These are phyloP conservation scores for Lactarius tabidus DNA, from an alignment of 768 basidiomycete genomes.

Conservation along the genomic window DNA sequence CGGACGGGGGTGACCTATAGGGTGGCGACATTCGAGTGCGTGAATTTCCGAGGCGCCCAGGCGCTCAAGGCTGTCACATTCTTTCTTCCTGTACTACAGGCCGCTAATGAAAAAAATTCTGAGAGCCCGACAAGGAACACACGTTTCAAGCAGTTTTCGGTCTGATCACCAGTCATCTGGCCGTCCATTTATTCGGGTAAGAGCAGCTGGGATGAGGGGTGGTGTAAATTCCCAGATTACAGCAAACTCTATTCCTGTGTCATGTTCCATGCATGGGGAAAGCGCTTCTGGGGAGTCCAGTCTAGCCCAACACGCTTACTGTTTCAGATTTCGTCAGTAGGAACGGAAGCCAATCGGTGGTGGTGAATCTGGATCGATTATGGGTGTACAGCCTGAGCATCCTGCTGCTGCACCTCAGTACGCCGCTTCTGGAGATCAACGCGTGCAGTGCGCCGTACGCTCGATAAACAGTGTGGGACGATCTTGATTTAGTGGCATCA, in stretches of 20 bases:
- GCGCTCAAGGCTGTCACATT: neutral
- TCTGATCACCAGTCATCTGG: neutral
- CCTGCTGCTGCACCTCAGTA: neutral
- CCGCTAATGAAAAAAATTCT: slow-evolving; percentile 13
- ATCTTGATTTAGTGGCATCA: neutral
- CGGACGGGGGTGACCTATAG: slow-evolving; percentile 8
- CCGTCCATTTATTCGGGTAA: slow-evolving; percentile 15
- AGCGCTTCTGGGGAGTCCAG: neutral
- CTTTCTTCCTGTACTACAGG: slow-evolving; percentile 5
- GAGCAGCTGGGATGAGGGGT: slow-evolving; percentile 6
- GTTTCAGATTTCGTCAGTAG: slow-evolving; percentile 9
- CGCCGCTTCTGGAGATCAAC: neutral
- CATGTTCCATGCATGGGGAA: slow-evolving; percentile 9
- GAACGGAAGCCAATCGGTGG: slow-evolving; percentile 20
- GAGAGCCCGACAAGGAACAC: neutral
- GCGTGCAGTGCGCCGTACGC: neutral
- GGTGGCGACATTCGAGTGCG: slow-evolving; percentile 2
- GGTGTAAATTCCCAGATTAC: slow-evolving; percentile 4
- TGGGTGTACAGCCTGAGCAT: neutral
- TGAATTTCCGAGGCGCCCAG: slow-evolving; percentile 9
- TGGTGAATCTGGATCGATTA: slow-evolving; percentile 2
- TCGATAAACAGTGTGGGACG: neutral
- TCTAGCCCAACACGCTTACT: slow-evolving; percentile 9
- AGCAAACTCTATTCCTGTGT: slow-evolving; percentile 16
- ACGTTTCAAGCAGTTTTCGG: slow-evolving; percentile 10